Base-by-base conservation (phyloP, 441 rosid genomes). In the Eutrema salsugineum region DNA sequence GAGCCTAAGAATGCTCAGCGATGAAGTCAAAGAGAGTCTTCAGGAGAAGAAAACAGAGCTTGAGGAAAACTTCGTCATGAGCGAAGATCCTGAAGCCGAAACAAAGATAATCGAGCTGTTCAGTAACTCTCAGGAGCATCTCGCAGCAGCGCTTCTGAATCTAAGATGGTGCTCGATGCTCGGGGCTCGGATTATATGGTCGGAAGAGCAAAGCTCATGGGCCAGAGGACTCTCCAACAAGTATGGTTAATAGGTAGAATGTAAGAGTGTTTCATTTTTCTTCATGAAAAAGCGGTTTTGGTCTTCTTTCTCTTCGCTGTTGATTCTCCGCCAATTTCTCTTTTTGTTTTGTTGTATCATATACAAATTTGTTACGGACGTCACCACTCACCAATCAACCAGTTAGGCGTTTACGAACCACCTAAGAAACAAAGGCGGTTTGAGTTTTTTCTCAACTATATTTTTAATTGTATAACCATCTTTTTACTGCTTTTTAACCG, bases 91-190 rank as follows among this genome's bases (percentile, higher is more conserved):
- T 16, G 87, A 85, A 64, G 78, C 81, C 0, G 97, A 94, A 70
- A 58, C 70, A 28, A 85, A 66, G 62, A 88, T 91, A 72, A 62
- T 82, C 4, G 36, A 74, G 73, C 48, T 81, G 51, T 87, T 86
- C 30, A 56, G 78, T 67, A 76, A 83, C 66, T 73, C 70, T 4
- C 65, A 78, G 44, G 86, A 81, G 81, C 57, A 80, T 55, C 76
- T 83, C 43, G 83, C 86, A 8, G 83, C 78, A 24, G 93, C 87
- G 1, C 82, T 92, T 51, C 69, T 89, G 82, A 82, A 80, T 72
- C 77, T 94, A 77, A 86, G 98, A 78, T 86, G 91, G 93, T 90
- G 95, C 72, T 86, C 94, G n/a, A 80, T 88, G 54, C 73, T 77
- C 1, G 97, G 91, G 54, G 66, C 42, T 33, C 72, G 72, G 17